phyloP scores from a whole-genome alignment of 2,329 filamentous ascomycete species.

The Dactylellina leptospora region DNA sequence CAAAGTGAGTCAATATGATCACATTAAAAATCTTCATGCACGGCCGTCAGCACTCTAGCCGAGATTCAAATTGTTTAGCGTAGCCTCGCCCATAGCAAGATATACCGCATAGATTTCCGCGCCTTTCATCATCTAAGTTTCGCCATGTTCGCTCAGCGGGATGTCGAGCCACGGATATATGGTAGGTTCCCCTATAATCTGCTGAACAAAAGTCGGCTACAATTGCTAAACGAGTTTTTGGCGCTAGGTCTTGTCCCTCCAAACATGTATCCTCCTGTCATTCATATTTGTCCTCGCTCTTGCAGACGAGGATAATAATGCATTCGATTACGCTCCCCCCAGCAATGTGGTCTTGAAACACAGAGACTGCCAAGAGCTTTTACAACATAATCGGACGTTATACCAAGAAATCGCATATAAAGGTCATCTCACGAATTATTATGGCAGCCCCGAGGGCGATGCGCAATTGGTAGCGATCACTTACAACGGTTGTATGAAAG shows the following conservation, averaged over 20 bases:
- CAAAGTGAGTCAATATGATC: no score
- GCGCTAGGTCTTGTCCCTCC: neutral
- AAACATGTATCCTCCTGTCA: conserved; percentile 16
- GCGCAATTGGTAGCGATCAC: conserved; percentile 42
- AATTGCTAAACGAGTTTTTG: neutral
- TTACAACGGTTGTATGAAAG: conserved; percentile 41
- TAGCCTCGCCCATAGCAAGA: neutral
- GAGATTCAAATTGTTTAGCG: no score
- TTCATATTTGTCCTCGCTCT: conserved; percentile 2
- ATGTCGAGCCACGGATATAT: conserved; percentile 29
- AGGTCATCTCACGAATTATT: conserved; percentile 47
- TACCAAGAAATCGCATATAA: conserved; percentile 38
- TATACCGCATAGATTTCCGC: neutral
- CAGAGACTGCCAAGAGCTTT: conserved; percentile 30
- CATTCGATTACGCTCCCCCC: conserved; percentile 16
- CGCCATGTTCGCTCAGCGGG: neutral
- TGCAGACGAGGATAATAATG: neutral
- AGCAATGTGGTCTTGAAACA: conserved; percentile 8
- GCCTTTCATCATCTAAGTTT: neutral
- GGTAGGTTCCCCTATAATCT: no score
- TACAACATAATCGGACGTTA: conserved; percentile 48
- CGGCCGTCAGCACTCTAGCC: no score
- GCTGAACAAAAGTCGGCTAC: no score
- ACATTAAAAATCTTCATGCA: no score
- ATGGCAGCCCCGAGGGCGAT: conserved; percentile 44